Base-by-base conservation (phyloP, 495 filamentous ascomycete species). In the Lophiostoma macrostomum region DNA sequence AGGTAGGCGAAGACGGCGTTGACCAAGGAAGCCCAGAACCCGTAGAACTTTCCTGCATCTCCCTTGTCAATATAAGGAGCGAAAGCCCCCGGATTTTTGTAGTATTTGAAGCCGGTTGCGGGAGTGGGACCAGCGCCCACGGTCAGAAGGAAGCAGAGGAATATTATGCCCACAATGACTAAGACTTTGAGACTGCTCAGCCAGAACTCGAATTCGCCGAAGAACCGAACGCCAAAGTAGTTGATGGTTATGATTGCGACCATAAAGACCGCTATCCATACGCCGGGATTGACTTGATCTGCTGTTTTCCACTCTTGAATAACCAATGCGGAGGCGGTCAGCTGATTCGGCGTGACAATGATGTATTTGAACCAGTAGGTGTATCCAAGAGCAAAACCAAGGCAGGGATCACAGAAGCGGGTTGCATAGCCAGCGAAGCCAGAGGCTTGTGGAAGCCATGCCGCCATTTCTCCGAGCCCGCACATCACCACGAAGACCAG, bases 151-250 rank as follows among this genome's bases (percentile, higher is more conserved):
- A 88, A 69, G 6, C 80, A 84, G 10, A 84, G 67, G 14, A 94
- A 57, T 39, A 69, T 70, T 35, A 69, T 32, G 36, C 64, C 68
- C 35, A 59, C 49, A 46, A 71, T 58, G 32, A 67, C 57, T 16
- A 64, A n/a, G 40, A 68, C 60, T 32, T 67, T 67, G 36, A 70
- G 48, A 39, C 47, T 56, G 2, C 80, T 85, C 38, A 91, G 80
- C 85, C 85, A 89, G 67, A 90, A 91, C 63, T 91, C 86, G 52
- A 86, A 80, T 69, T 91, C 87, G 31, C 87, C 87, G 51, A 88
- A 90, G 71, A 85, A 86, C 3, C 65, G 63, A 10, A 91, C 81
- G 4, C 76, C 76, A 24, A 60, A 60, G 63, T 78, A 76, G 56
- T 82, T 82, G 66, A 82, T 74, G 36, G 47, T 49, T 28, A 81